Conservation (phyloP, 768 basidiomycete species). For the Crassisporium funariophilum region DNA sequence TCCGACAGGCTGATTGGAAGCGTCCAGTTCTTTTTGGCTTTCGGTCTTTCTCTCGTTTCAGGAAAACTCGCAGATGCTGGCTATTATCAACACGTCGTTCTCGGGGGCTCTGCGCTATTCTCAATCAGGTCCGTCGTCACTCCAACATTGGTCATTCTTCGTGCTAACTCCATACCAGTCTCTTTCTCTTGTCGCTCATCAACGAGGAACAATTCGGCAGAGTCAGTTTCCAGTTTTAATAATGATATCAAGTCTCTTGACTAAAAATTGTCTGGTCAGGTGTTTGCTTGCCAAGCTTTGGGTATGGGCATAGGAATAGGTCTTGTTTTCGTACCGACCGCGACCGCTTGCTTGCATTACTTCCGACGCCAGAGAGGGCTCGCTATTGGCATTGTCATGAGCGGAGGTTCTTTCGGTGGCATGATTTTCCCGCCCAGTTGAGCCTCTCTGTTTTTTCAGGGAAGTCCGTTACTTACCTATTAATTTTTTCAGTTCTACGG, state of each 20-base stretch:
- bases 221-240: constrained; percentile 30
- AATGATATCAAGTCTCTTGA: too few relatives aligned
- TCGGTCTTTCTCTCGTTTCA: constrained; percentile 40
- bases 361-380: constrained; percentile 44
- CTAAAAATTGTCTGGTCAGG: constrained; percentile 1
- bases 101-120: constrained; percentile 27
- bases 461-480: neutral
- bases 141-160: constrained; percentile 9
- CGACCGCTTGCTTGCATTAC: constrained; percentile 45
- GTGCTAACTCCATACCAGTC: constrained; percentile 20
- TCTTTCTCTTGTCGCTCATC: constrained; percentile 46
- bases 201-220: constrained; percentile 46
- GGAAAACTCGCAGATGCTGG: constrained; percentile 50
- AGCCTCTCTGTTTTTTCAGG: neutral
- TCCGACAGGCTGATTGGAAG: constrained; percentile 48
- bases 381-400: constrained; percentile 39
- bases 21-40: constrained; percentile 47
- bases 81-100: constrained; percentile 37
- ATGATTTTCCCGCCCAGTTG: constrained; percentile 35
- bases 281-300: constrained; percentile 55
- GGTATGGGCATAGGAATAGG: constrained; percentile 56
- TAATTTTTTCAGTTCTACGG: constrained; percentile 24
- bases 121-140: constrained; percentile 19
- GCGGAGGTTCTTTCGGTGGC: constrained; percentile 46
- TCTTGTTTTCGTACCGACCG: constrained; percentile 51